Evolutionary conservation across 805 yeast species (phyloP), one percentile per base, ranked within the genome.

Genomic region (Pichia sporocuriosa): DNA sequence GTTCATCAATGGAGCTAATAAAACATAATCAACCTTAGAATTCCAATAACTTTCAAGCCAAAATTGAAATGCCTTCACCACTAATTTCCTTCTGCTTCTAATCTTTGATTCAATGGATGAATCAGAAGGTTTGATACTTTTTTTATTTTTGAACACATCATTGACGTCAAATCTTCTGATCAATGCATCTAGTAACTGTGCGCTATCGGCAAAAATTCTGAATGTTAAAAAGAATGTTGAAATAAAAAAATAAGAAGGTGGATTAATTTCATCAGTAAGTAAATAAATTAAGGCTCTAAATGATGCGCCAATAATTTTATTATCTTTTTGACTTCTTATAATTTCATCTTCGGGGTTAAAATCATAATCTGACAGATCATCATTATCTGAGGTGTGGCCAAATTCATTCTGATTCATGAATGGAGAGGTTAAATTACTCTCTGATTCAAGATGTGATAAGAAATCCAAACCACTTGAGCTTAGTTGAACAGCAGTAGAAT

Each of bases 21-120:
- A 65, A 21, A 60, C 62, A 46, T 73, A 74, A 58, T 88, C 95
- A 6, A 61, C 41, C 32, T 71, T 68, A 36, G 73, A 75, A 48
- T 79, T 76, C 96, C 96, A 90, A 57, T 83, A 88, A 39, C 93
- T 81, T 59, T 87, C 95, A 59, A 90, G 64, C 98, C 98, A 90
- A 27, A 76, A 66, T 57, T 79, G 84, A 56, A 88, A 75, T 58
- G 82, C 69, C 49, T 74, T 76, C 50, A 81, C 77, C 30, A 87
- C 78, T 35, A 82, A 62, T 46, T 77, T 75, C 55, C 90, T 67
- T 57, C 93, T 71, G 48, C 71, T 79, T 52, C 73, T 77, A 30
- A 76, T 48, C 48, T 70, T 64, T 16, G 72, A 65, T 44, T 71
- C 66, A 49, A 53, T 26, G 17, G 72, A 62, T 2, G 74, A 63